A percentile compares a stretch with the other conserved stretches of the same genome.
Evolutionary conservation across 2,329 filamentous ascomycete genomes (phyloP).

Genomic region (Madurella fahalii): DNA sequence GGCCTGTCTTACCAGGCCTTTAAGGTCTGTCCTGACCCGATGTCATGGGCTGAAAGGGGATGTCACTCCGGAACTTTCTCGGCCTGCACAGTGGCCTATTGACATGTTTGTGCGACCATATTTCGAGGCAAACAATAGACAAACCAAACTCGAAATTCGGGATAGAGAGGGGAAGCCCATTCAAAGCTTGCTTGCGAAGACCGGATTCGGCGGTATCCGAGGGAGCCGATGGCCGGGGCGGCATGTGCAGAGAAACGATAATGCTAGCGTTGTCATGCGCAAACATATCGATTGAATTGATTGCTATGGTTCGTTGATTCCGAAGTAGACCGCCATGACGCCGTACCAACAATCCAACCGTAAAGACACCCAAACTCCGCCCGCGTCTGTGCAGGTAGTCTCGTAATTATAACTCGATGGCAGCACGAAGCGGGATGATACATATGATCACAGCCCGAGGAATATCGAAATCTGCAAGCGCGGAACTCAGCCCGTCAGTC

Average conservation of each 20-base stretch:
- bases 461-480: conserved; percentile 12
- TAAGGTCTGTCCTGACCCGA: neutral
- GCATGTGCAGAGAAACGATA: neutral
- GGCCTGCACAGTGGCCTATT: neutral
- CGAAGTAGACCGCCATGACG: neutral
- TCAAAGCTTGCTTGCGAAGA: too few species aligned
- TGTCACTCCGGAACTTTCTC: neutral
- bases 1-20: neutral
- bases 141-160: too few species aligned
- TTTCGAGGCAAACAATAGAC: neutral
- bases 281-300: neutral
- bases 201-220: neutral
- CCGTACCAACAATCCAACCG: neutral
- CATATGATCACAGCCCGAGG: conserved; percentile 4
- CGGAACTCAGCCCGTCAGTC: neutral
- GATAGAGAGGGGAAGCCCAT: too few species aligned
- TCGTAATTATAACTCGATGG: neutral
- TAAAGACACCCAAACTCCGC: neutral
- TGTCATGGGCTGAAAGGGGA: neutral
- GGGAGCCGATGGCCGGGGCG: neutral
- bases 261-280: neutral
- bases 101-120: neutral
- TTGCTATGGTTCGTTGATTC: neutral
- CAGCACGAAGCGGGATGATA: neutral
- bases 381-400: neutral